Base-by-base conservation (phyloP, 1,284 basidiomycete genomes). In the Boletus smithii region DNA sequence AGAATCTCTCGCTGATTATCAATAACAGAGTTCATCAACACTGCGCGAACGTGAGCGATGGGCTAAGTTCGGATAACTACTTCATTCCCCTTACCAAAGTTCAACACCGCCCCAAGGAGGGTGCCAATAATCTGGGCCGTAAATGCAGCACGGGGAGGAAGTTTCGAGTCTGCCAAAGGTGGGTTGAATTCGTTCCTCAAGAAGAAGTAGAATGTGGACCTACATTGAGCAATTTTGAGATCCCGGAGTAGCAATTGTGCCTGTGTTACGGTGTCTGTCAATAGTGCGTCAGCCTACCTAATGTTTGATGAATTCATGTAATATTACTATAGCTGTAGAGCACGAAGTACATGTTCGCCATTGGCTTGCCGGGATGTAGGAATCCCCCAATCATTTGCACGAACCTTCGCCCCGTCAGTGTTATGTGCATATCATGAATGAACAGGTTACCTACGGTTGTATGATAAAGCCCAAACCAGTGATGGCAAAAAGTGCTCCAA, bases 91-190 rank as follows among this genome's bases (percentile, higher is more conserved):
- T 67, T 53, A 77, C 64, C 65, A 51, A 73, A 80, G 59, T 81
- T 80, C 52, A 83, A 66, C 24, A 79, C 58, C 7, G 73, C 63
- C 6, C 73, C 74, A 17, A 75, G 60, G 16, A 73, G 50, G 5
- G 74, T 74, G n/a, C 74, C 74, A 5, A 74, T 60, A 22, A 83
- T 69, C 62, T 87, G 85, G 36, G 80, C 78, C 7, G 71, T 68
- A 60, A 86, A 83, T 1, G 82, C 80, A 8, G 77, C 73, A 20
- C 79, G 71, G 5, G 84, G 85, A 10, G 83, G 77, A 32, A 88
- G 68, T 67, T 87, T 87, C 50, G 79, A 76, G 61, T 79, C 60
- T 61, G 32, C 14, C 13, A 42, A 40, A 29, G 18, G 11, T 33
- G 18, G 24, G 32, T 18, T 30, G 26, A 38, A 45, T 26, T 16